These are phyloP conservation scores for Miamiensis avidus DNA, from an alignment of 169 alveolate species.

Conservation along the genomic window DNA sequence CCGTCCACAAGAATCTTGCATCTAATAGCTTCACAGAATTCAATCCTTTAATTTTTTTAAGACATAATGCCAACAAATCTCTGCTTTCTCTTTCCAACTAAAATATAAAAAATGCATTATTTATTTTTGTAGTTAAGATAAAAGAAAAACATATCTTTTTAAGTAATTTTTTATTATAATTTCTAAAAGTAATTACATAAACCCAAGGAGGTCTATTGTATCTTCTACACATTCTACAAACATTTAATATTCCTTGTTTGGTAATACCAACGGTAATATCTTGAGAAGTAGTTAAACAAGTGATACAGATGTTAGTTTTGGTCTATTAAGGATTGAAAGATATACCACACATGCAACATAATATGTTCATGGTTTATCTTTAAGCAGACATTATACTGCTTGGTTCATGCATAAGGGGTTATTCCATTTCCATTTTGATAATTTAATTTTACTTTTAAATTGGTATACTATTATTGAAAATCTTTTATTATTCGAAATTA, in stretches of 20 bases:
- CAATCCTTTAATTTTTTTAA: slow-evolving; percentile 95
- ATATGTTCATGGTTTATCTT: slow-evolving; percentile 48
- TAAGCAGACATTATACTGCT: neutral
- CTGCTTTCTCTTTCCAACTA: slow-evolving; percentile 93
- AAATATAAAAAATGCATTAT: neutral
- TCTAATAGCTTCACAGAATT: slow-evolving; percentile 93
- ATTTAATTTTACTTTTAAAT: too few relatives aligned
- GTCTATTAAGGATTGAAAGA: slow-evolving; percentile 74
- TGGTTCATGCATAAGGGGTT: neutral
- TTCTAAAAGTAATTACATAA: too few relatives aligned
- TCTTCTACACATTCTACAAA: slow-evolving; percentile 92
- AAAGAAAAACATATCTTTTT: too few relatives aligned
- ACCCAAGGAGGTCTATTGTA: slow-evolving; percentile 96
- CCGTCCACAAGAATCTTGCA: slow-evolving; percentile 96
- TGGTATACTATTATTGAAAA: too few relatives aligned
- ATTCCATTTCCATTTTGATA: neutral
- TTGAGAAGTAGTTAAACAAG: slow-evolving; percentile 89
- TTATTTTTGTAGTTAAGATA: too few relatives aligned
- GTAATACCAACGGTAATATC: slow-evolving; percentile 93
- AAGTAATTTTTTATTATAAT: too few relatives aligned
- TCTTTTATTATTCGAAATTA: too few relatives aligned
- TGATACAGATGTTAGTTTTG: slow-evolving; percentile 88
- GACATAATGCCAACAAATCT: slow-evolving; percentile 96
- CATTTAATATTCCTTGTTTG: slow-evolving; percentile 71
- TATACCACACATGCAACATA: slow-evolving; percentile 94